These are phyloP conservation scores for Ambrosiella beaveri DNA, from an alignment of 2,329 filamentous ascomycete genomes.

Conservation along the genomic window DNA sequence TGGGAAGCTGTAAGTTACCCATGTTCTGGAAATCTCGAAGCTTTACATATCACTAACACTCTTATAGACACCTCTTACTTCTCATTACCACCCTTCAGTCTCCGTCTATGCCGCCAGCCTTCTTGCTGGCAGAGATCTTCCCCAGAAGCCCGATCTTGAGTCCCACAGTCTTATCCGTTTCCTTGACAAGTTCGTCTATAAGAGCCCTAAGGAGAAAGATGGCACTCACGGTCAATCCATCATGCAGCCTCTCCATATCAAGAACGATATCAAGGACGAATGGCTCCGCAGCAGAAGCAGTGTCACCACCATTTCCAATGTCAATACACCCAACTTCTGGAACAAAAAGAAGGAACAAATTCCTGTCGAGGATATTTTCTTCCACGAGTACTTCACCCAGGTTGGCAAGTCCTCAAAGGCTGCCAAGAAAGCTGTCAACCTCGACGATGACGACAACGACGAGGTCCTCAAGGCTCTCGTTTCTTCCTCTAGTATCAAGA, in stretches of 20 bases:
- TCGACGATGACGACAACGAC: slow-evolving; percentile 34
- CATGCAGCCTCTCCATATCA: slow-evolving; percentile 69
- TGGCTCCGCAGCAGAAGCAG: slow-evolving; percentile 35
- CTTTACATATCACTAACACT: not conserved
- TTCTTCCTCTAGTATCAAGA: slow-evolving; percentile 38
- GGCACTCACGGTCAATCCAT: slow-evolving; percentile 65
- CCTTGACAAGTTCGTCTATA: slow-evolving; percentile 96
- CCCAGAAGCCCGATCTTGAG: slow-evolving; percentile 76
- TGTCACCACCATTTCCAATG: slow-evolving; percentile 22
- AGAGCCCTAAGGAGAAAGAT: slow-evolving; percentile 62
- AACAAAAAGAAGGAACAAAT: slow-evolving; percentile 77
- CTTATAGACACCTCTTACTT: slow-evolving; percentile 43
- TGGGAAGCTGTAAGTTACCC: slow-evolving; percentile 60
- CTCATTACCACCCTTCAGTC: slow-evolving; percentile 88
- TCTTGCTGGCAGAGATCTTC: slow-evolving; percentile 49
- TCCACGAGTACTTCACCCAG: slow-evolving; percentile 87
- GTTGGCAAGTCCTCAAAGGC: slow-evolving; percentile 45
- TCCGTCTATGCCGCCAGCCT: slow-evolving; percentile 63
- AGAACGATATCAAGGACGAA: slow-evolving; percentile 36
- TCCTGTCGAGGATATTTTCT: slow-evolving; percentile 85
- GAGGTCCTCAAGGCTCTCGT: slow-evolving; percentile 86
- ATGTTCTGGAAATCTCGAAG: not conserved
- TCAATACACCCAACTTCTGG: slow-evolving; percentile 88
- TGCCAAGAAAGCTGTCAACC: slow-evolving; percentile 29
- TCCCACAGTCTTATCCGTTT: slow-evolving; percentile 89